Evolutionary conservation across 176 grass and related monocot genomes (phyloP).

Genomic region (Cymbopogon citratus): DNA sequence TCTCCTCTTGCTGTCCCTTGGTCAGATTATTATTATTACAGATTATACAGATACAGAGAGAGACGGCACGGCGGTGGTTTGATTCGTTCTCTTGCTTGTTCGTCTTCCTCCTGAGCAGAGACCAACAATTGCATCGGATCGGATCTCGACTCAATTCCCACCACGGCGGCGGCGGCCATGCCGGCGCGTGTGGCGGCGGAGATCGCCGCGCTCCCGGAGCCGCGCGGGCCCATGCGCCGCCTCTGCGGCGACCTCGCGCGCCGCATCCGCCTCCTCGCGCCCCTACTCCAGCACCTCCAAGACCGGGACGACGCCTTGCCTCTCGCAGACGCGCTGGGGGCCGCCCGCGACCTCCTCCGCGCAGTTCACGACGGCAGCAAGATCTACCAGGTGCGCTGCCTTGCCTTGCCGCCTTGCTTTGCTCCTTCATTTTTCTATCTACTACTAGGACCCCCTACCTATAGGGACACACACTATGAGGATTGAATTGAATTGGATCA

Average conservation of each 20-base stretch:
- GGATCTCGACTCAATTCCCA: background rate
- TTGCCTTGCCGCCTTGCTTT: background rate
- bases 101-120: no score
- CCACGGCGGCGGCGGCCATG: background rate
- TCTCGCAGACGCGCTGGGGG: conserved; percentile 45
- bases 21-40: no score
- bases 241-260: conserved; percentile 67
- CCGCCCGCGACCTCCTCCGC: conserved; percentile 59
- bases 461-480: no score
- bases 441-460: no score
- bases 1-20: no score
- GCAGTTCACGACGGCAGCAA: conserved; percentile 69
- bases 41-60: no score
- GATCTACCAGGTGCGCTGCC: conserved; percentile 62
- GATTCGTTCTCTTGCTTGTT: no score
- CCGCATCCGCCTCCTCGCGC: conserved; percentile 73
- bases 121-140: background rate
- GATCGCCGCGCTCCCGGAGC: conserved; percentile 71
- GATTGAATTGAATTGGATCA: background rate
- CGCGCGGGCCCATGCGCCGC: conserved; percentile 69
- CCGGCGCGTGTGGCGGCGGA: conserved; percentile 42
- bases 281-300: conserved; percentile 62
- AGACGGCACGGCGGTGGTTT: no score
- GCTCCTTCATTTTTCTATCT: no score
- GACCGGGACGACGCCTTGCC: background rate